Conservation (phyloP, 2,329 filamentous ascomycete genomes). For the Paraphoma chrysanthemicola region DNA sequence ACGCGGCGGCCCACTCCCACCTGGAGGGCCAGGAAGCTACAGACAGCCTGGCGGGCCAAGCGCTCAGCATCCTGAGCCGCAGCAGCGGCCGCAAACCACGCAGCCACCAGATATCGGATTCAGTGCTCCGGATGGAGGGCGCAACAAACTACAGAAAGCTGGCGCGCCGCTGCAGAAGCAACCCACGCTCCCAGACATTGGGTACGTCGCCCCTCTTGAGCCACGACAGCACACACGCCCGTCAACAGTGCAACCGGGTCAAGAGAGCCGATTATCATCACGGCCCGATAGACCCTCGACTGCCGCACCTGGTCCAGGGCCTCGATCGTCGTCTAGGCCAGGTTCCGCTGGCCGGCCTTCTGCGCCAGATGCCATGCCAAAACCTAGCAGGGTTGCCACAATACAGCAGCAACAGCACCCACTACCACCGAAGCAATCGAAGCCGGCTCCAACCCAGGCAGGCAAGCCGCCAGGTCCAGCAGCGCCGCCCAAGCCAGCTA, state of each 20-base stretch:
- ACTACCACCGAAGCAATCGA: constrained; percentile 18
- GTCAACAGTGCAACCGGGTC: constrained; percentile 42
- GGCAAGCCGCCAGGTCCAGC: constrained; percentile 30
- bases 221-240: constrained; percentile 43
- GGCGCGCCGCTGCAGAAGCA: constrained; percentile 39
- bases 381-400: constrained; percentile 30
- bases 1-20: constrained; percentile 37
- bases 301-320: constrained; percentile 21
- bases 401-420: constrained; percentile 28
- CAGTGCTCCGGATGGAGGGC: constrained; percentile 50
- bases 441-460: constrained; percentile 17
- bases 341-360: constrained; percentile 39
- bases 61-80: constrained; percentile 43
- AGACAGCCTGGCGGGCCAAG: constrained; percentile 49
- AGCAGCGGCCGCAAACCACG: constrained; percentile 48
- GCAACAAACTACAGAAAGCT: constrained; percentile 52
- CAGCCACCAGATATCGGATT: constrained; percentile 52
- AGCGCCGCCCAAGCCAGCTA: constrained; percentile 35
- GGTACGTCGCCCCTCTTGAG: constrained; percentile 46
- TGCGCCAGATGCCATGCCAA: constrained; percentile 31
- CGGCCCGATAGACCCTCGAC: constrained; percentile 35
- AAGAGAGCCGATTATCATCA: constrained; percentile 39
- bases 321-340: constrained; percentile 30
- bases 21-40: constrained; percentile 41
- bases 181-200: constrained; percentile 45